Percentiles rank a stretch among this genome's conserved stretches.
Conservation (phyloP, 1,284 basidiomycete species). For the Moesziomyces sp. region DNA sequence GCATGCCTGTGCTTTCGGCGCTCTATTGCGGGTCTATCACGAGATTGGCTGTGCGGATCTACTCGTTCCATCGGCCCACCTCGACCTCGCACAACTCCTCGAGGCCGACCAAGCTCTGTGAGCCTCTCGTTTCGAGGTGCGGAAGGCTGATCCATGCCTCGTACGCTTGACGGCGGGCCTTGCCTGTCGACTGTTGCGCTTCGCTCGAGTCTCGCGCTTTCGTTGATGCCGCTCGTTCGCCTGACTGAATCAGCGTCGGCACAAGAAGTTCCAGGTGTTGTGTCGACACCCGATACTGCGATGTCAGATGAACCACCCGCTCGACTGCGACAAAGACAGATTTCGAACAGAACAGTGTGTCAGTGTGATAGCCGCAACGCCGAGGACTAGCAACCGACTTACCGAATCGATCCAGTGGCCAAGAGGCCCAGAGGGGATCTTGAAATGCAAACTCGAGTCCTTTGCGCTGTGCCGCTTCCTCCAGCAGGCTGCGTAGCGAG, state of each 20-base stretch:
- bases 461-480: conserved; percentile 46
- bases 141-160: conserved; percentile 51
- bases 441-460: conserved; percentile 46
- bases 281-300: conserved; percentile 43
- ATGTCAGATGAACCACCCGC: conserved; percentile 16
- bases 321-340: conserved; percentile 7
- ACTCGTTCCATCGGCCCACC: conserved; percentile 54
- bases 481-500: conserved; percentile 28
- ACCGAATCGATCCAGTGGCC: conserved; percentile 61
- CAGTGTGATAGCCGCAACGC: too few relatives aligned
- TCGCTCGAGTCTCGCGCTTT: conserved; percentile 5
- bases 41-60: not conserved
- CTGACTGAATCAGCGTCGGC: conserved; percentile 35
- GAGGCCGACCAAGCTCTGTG: conserved; percentile 48
- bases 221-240: conserved; percentile 18
- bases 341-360: too few relatives aligned
- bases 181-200: conserved; percentile 11
- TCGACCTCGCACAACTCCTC: conserved; percentile 59
- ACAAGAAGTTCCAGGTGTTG: conserved; percentile 33
- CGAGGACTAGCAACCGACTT: not conserved
- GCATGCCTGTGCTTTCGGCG: not conserved
- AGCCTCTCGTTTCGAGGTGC: conserved; percentile 47
- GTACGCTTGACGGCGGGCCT: conserved; percentile 30
- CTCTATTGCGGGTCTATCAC: too few relatives aligned
- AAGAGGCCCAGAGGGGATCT: conserved; percentile 59